phyloP scores from a whole-genome alignment of 2,329 filamentous ascomycete species.

The Talaromyces sp. region DNA sequence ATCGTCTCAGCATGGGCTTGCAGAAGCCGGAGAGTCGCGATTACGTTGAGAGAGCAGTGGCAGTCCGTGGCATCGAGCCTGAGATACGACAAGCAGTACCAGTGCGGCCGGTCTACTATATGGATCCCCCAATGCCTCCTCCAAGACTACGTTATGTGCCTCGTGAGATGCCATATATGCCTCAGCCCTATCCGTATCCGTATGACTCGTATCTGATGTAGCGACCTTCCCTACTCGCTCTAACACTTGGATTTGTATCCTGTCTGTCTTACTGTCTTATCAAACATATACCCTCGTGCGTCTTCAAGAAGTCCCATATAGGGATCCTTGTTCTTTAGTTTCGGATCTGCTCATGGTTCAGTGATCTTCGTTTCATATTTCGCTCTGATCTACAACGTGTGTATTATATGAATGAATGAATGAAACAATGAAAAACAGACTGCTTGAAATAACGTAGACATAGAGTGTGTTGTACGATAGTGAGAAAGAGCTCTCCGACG shows the following conservation, averaged over 20 bases:
- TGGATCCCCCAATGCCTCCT: conserved; percentile 23
- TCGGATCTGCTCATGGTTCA: background rate
- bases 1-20: background rate
- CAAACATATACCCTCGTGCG: background rate
- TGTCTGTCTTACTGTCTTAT: background rate
- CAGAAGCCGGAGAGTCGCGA: background rate
- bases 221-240: background rate
- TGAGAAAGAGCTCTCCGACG: background rate
- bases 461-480: background rate
- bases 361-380: background rate
- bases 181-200: background rate
- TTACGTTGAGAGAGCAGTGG: background rate
- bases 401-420: background rate
- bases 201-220: conserved; percentile 18
- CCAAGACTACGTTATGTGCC: conserved; percentile 23
- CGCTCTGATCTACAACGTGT: background rate
- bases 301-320: background rate
- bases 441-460: background rate
- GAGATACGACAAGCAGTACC: background rate
- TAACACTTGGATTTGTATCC: background rate
- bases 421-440: background rate
- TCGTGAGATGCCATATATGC: conserved; percentile 18
- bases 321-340: background rate
- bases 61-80: background rate
- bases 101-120: conserved; percentile 8